Conservation (phyloP, 129 eudicot genomes). For the Flaveria sonorensis region DNA sequence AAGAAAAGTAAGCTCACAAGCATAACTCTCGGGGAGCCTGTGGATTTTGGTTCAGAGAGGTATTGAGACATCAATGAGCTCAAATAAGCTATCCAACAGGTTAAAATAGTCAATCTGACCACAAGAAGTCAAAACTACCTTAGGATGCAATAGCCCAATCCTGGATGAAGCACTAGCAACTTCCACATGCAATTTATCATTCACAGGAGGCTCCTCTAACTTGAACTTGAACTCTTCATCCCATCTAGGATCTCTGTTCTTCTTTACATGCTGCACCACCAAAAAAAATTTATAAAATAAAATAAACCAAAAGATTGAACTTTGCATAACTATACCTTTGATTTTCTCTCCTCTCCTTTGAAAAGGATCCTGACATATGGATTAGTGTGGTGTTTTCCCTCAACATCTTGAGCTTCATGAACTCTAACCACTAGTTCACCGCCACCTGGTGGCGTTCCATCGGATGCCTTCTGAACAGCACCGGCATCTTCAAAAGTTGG, state of each 20-base stretch:
- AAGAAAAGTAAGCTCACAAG: background rate
- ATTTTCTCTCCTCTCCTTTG: constrained; percentile 89
- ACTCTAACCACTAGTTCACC: constrained; percentile 74
- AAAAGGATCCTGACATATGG: constrained; percentile 76
- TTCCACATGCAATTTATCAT: constrained; percentile 81
- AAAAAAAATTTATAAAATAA: background rate
- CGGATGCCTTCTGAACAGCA: constrained; percentile 70
- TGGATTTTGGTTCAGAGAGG: background rate
- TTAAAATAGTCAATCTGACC: constrained; percentile 9
- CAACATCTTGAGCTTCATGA: constrained; percentile 94
- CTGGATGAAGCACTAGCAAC: constrained; percentile 81
- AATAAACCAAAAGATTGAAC: background rate
- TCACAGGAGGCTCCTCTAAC: constrained; percentile 82
- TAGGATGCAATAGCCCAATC: constrained; percentile 89
- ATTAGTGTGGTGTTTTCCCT: constrained; percentile 93
- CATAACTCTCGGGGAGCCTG: background rate
- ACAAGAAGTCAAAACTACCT: constrained; percentile 43
- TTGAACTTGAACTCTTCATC: constrained; percentile 75
- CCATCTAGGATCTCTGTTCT: constrained; percentile 96
- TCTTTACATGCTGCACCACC: constrained; percentile 67
- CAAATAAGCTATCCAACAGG: background rate
- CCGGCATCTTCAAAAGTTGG: constrained; percentile 51
- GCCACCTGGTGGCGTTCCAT: constrained; percentile 88
- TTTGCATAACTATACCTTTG: constrained; percentile 54
- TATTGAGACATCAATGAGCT: background rate